Evolutionary conservation across 2,329 filamentous ascomycete genomes (phyloP).

Genomic region (Aspergillus sp.): DNA sequence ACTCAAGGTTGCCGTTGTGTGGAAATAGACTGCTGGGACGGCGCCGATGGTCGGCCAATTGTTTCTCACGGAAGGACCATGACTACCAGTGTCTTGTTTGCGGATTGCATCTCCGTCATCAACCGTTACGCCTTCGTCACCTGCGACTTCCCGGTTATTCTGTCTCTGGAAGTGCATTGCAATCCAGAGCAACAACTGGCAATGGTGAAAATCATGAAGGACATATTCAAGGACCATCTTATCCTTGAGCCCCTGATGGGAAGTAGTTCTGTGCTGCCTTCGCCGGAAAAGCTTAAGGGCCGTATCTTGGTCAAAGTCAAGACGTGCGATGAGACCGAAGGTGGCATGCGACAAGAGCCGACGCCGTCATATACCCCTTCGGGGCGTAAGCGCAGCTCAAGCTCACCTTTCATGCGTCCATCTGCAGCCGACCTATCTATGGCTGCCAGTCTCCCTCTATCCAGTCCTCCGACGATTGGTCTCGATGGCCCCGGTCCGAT

Average conservation of each 20-base stretch:
- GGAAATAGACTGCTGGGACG: conserved; percentile 98
- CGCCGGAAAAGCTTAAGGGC: conserved; percentile 74
- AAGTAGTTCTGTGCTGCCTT: conserved; percentile 62
- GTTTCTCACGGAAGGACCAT: conserved; percentile 87
- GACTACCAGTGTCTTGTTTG: conserved; percentile 81
- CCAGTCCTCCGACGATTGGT: conserved; percentile 47
- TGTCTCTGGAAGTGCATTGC: conserved; percentile 95
- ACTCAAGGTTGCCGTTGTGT: conserved; percentile 87
- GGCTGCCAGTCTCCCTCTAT: conserved; percentile 43
- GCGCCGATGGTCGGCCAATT: conserved; percentile 72
- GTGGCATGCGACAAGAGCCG: conserved; percentile 37
- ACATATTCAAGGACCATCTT: conserved; percentile 71
- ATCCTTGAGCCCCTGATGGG: conserved; percentile 66
- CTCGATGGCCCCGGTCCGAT: conserved; percentile 38
- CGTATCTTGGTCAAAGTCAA: conserved; percentile 93
- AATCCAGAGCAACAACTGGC: conserved; percentile 68
- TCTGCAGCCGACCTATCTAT: conserved; percentile 50
- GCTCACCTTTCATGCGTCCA: conserved; percentile 64
- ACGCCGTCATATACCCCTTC: conserved; percentile 27
- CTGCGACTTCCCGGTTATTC: conserved; percentile 80
- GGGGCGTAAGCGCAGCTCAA: conserved; percentile 59
- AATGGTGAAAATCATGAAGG: conserved; percentile 86
- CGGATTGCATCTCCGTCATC: conserved; percentile 85
- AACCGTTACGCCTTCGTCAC: conserved; percentile 88
- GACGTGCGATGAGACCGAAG: conserved; percentile 54